These are phyloP conservation scores for Suillus subaureus DNA, from an alignment of 768 basidiomycete species.

Conservation along the genomic window DNA sequence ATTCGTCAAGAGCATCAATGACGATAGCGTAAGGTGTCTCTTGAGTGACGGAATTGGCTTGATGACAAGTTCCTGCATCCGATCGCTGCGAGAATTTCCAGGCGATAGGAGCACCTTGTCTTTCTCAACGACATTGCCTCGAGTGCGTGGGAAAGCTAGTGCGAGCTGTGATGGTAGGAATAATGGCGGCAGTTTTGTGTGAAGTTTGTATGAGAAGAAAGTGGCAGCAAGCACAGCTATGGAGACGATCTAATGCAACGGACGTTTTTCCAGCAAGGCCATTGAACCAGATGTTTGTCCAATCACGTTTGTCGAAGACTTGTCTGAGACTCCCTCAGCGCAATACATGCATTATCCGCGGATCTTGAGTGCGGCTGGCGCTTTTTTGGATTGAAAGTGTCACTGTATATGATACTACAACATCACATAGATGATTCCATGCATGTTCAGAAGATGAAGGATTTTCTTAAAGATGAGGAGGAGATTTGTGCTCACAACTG, in stretches of 20 bases:
- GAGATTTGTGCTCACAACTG: not conserved
- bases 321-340: no score
- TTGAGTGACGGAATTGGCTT: not conserved
- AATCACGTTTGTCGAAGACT: no score
- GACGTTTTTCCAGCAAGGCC: no score
- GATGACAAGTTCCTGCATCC: slow-evolving; percentile 3
- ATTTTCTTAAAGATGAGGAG: not conserved
- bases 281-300: no score
- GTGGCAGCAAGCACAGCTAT: no score
- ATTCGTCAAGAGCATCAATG: slow-evolving; percentile 12
- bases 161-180: slow-evolving; percentile 22
- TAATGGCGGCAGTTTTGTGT: slow-evolving; percentile 5
- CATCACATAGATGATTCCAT: not conserved
- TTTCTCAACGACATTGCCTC: slow-evolving; percentile 14
- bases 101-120: slow-evolving; percentile 7
- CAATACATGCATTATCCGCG: not conserved
- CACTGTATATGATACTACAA: not conserved
- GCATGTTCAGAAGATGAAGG: not conserved
- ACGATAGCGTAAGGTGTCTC: slow-evolving; percentile 3
- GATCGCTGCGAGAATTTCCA: slow-evolving; percentile 10
- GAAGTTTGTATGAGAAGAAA: not conserved
- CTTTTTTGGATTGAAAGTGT: not conserved
- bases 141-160: slow-evolving; percentile 9
- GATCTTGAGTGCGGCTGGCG: not conserved
- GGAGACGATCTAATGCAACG: no score